phyloP scores from a whole-genome alignment of 441 rosid genomes.

The Pelargonium australe region DNA sequence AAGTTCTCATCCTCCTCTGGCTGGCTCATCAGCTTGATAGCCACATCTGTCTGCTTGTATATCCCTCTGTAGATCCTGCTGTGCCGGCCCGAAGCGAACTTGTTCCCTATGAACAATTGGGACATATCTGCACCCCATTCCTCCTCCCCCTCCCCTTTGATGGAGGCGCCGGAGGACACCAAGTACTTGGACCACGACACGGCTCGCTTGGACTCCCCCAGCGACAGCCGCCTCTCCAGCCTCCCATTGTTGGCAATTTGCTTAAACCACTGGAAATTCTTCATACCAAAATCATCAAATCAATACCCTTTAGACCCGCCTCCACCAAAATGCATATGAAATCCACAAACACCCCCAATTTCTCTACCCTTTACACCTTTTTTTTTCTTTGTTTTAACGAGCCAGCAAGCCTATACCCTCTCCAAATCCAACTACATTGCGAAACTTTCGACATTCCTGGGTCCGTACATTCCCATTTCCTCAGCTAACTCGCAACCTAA shows the following conservation, averaged over 20 bases:
- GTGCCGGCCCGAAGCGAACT: conserved; percentile 70
- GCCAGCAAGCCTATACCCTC: background rate
- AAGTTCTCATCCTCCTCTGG: conserved; percentile 64
- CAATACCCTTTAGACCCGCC: conserved; percentile 9
- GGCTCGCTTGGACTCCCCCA: conserved; percentile 62
- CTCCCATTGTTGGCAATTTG: conserved; percentile 46
- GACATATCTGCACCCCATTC: conserved; percentile 83
- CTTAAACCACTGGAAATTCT: conserved; percentile 54
- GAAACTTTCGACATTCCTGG: background rate
- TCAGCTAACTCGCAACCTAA: background rate
- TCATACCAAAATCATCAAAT: conserved; percentile 47
- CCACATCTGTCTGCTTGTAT: conserved; percentile 64
- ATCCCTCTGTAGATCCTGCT: conserved; percentile 73
- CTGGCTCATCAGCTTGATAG: conserved; percentile 66
- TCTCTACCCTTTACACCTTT: too few species aligned
- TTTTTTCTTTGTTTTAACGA: too few species aligned
- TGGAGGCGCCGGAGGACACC: conserved; percentile 72
- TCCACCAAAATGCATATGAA: conserved; percentile 16
- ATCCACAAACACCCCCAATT: background rate
- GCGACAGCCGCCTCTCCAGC: conserved; percentile 51
- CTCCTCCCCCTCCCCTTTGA: conserved; percentile 61
- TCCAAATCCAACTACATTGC: background rate
- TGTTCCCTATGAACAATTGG: conserved; percentile 55
- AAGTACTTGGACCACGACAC: conserved; percentile 76
- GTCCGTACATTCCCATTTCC: background rate